Conservation (phyloP, 1,139 yeast genomes). For the Candida smagusa region DNA sequence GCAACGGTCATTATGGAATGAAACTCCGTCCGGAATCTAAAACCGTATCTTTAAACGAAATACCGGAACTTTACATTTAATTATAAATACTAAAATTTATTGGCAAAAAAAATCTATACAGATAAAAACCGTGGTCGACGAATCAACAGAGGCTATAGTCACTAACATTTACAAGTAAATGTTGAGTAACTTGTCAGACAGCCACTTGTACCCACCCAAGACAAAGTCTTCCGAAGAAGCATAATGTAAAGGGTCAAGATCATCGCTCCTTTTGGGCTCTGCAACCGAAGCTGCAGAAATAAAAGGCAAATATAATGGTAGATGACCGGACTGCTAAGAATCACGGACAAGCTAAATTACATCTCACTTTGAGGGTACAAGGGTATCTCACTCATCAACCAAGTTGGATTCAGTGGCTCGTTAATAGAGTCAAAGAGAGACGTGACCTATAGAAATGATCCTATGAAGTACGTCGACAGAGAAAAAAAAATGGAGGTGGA, state of each 20-base stretch:
- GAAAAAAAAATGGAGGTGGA: conserved; percentile 35
- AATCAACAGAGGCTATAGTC: no score
- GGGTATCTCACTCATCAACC: conserved; percentile 98
- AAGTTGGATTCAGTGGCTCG: conserved; percentile 99
- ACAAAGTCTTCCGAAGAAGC: conserved; percentile 85
- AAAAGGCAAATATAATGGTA: conserved; percentile 51
- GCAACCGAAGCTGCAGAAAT: conserved; percentile 17
- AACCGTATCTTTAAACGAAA: no score
- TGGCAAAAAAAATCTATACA: no score
- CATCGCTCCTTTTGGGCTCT: conserved; percentile 84
- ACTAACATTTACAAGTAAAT: no score
- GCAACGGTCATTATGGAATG: no score
- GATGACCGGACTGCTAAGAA: conserved; percentile 84
- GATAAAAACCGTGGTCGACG: no score
- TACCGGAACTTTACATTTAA: no score
- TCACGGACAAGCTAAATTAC: conserved; percentile 77
- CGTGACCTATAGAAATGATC: conserved; percentile 99
- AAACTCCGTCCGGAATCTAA: no score
- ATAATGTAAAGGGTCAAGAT: conserved; percentile 90
- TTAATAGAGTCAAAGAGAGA: conserved; percentile 99
- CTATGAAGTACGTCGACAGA: conserved; percentile 89
- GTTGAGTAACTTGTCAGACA: no score
- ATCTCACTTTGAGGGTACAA: conserved; percentile 74
- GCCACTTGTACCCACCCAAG: conserved; percentile 84
- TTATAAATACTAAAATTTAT: no score